A percentile compares a stretch with the other conserved stretches of the same genome.
These are phyloP conservation scores for Ceratonia siliqua DNA, from an alignment of 306 rosid species.

Conservation along the genomic window DNA sequence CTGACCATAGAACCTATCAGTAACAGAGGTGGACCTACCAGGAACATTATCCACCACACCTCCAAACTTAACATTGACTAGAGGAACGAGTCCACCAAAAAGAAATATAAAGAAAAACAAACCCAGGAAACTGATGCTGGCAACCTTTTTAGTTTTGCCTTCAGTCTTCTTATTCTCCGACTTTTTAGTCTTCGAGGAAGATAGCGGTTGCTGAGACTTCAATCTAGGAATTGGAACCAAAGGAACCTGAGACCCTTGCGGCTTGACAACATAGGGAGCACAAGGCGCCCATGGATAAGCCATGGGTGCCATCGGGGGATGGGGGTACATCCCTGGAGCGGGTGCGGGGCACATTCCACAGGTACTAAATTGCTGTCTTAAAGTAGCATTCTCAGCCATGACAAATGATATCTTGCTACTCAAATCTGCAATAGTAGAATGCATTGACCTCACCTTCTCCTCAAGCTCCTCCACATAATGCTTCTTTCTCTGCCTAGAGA, in stretches of 20 bases:
- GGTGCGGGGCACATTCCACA: conserved; percentile 61
- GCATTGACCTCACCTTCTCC: conserved; percentile 75
- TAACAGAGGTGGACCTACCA: conserved; percentile 46
- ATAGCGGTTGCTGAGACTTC: conserved; percentile 62
- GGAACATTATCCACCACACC: conserved; percentile 49
- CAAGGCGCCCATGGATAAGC: conserved; percentile 82
- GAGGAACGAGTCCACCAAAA: conserved; percentile 80
- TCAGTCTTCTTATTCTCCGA: conserved; percentile 60
- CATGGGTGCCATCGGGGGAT: conserved; percentile 72
- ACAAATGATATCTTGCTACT: conserved; percentile 53
- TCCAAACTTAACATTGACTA: conserved; percentile 60
- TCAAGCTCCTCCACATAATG: conserved; percentile 78
- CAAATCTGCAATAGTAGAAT: conserved; percentile 62
- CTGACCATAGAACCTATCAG: conserved; percentile 49
- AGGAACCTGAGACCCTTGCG: conserved; percentile 89
- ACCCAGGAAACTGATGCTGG: conserved; percentile 92
- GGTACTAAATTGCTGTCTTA: conserved; percentile 82
- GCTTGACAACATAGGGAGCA: conserved; percentile 76
- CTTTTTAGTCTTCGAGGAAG: conserved; percentile 60
- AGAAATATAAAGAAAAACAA: conserved; percentile 73
- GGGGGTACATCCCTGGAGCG: conserved; percentile 72
- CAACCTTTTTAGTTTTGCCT: conserved; percentile 88
- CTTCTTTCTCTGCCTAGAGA: conserved; percentile 75
- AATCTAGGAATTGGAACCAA: conserved; percentile 93
- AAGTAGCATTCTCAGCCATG: conserved; percentile 84